Conservation (phyloP, 345 rosid genomes). For the Citrus sp. region DNA sequence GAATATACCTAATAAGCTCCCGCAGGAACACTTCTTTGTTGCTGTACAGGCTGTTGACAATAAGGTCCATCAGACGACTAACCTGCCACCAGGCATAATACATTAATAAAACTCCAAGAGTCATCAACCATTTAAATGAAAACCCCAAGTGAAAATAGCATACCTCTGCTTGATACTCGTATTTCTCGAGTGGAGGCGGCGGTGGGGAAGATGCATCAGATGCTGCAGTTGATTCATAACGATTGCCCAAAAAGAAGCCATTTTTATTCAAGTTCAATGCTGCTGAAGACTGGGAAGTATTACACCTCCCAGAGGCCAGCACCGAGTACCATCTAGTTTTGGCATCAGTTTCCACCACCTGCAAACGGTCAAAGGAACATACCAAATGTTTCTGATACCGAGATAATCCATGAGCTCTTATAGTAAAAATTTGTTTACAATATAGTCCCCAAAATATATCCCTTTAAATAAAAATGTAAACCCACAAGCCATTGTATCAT, state of each 20-base stretch:
- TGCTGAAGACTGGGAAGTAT: slow-evolving; percentile 15
- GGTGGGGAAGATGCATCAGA: slow-evolving; percentile 53
- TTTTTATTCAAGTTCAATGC: slow-evolving; percentile 28
- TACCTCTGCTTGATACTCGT: slow-evolving; percentile 98
- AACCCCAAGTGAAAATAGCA: neutral
- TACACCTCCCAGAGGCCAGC: slow-evolving; percentile 35
- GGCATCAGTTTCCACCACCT: slow-evolving; percentile 41
- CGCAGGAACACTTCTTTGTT: slow-evolving; percentile 98
- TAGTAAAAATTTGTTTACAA: neutral
- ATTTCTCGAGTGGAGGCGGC: slow-evolving; percentile 62
- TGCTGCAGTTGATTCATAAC: slow-evolving; percentile 67
- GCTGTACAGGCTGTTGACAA: slow-evolving; percentile 91
- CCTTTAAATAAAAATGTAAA: neutral
- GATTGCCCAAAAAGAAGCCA: slow-evolving; percentile 38
- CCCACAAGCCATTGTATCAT: neutral
- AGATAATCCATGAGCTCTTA: neutral
- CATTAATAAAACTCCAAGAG: neutral
- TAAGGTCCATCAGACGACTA: slow-evolving; percentile 98
- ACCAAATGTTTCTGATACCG: neutral
- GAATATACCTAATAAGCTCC: slow-evolving; percentile 79
- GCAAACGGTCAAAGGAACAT: slow-evolving; percentile 9
- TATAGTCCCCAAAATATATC: neutral
- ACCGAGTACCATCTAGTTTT: slow-evolving; percentile 57
- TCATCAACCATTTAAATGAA: neutral
- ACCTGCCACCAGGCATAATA: slow-evolving; percentile 47